Evolutionary conservation across 2,329 filamentous ascomycete species (phyloP).

Genomic region (Exophiala calicioides): DNA sequence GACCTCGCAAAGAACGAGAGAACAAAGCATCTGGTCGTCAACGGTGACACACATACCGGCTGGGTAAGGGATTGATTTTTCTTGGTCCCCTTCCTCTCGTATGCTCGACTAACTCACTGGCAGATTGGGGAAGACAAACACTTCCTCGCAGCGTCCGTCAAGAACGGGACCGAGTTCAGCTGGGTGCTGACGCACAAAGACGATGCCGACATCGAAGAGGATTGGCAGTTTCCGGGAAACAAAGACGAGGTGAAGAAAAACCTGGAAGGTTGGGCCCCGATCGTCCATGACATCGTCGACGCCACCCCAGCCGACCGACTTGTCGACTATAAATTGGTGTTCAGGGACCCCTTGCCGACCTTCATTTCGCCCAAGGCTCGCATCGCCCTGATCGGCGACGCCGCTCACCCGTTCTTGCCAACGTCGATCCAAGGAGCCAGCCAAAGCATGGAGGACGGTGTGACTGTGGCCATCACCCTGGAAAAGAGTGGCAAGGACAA

Average conservation of each 20-base stretch:
- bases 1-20: slow-evolving; percentile 52
- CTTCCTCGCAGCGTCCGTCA: slow-evolving; percentile 54
- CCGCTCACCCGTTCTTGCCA: slow-evolving; percentile 54
- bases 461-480: slow-evolving; percentile 50
- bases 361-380: slow-evolving; percentile 45
- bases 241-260: slow-evolving; percentile 54
- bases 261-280: slow-evolving; percentile 54
- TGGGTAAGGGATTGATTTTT: slow-evolving; percentile 36
- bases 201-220: slow-evolving; percentile 53
- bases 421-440: slow-evolving; percentile 52
- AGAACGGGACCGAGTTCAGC: slow-evolving; percentile 54
- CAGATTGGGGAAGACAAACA: slow-evolving; percentile 48
- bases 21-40: slow-evolving; percentile 56
- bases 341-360: slow-evolving; percentile 27
- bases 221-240: slow-evolving; percentile 56
- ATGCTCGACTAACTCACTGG: no score
- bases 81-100: no score
- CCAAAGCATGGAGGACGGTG: slow-evolving; percentile 54
- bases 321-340: slow-evolving; percentile 28
- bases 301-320: slow-evolving; percentile 28
- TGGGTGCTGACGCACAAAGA: slow-evolving; percentile 59
- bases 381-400: slow-evolving; percentile 53
- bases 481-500: slow-evolving; percentile 30
- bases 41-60: slow-evolving; percentile 54
- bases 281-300: slow-evolving; percentile 33